Evolutionary conservation across 768 basidiomycete species (phyloP), one percentile per base, ranked within the genome.

Genomic region (Naganishia friedmannii): DNA sequence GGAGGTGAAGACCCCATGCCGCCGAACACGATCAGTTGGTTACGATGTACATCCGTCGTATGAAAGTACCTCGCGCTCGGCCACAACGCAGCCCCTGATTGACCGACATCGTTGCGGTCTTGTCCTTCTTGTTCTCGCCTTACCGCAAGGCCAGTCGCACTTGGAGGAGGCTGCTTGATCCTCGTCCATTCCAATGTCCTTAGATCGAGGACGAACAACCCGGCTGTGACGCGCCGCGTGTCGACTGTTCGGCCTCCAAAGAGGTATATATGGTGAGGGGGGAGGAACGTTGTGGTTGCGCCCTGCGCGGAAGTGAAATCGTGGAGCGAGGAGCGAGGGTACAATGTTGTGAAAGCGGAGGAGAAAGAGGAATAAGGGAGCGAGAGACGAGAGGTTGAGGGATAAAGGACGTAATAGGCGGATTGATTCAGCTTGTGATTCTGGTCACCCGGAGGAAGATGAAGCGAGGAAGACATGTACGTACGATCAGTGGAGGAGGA

Each of bases 31-130:
- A 98, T 88, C 66, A 99, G 84, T 75, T 92, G 88, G 79, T 90
- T 89, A 77, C 90, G 89, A 93, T 93, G 95, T 68, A 88, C 82
- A 82, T 96, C 93, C 15, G 91, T 87, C 72, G 90, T 92, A 82
- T 99, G 96, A 78, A 99, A 99, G 80, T 99, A 99, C 51, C 96
- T 87, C 29, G 93, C 86, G 56, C 86, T 85, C 0, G 95, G 93
- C 12, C 88, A 83, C 58, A 6, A 23, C 48, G 53, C n/a, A n/a
- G n/a, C n/a, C n/a, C n/a, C n/a, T n/a, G n/a, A n/a, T n/a, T n/a
- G n/a, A n/a, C n/a, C n/a, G n/a, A n/a, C n/a, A n/a, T n/a, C n/a
- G n/a, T n/a, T n/a, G n/a, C n/a, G n/a, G 39, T 83, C 66, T 83
- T 84, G 48, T 51, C 48, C 1, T 46, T 46, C 21, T 51, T 21